A percentile compares a stretch with the other conserved stretches of the same genome.
These are phyloP conservation scores for Penicillium canariense DNA, from an alignment of 495 filamentous ascomycete species.

Conservation along the genomic window DNA sequence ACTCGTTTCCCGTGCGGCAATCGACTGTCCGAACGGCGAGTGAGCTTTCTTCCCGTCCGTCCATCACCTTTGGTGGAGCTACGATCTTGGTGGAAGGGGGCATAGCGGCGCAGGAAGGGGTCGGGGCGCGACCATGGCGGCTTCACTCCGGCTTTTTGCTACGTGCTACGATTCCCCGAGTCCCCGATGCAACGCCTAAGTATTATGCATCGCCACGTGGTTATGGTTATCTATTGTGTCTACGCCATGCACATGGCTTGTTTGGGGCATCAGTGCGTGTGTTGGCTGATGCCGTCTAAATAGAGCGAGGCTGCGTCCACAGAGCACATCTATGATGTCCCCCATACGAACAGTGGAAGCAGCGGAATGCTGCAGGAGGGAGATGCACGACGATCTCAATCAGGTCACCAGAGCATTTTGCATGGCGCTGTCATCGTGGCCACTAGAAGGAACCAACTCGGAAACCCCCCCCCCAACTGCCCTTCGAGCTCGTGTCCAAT, in stretches of 20 bases:
- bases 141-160: no score
- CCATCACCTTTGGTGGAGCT: background rate
- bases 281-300: background rate
- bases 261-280: background rate
- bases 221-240: background rate
- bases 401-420: background rate
- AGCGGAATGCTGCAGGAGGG: no score
- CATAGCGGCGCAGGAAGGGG: slow-evolving; percentile 7
- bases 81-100: background rate
- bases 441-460: background rate
- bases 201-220: background rate
- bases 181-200: background rate
- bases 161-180: slow-evolving; percentile 8
- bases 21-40: background rate
- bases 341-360: no score
- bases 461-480: background rate
- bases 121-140: no score
- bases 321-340: background rate
- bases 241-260: background rate
- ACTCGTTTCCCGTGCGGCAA: background rate
- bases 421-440: background rate
- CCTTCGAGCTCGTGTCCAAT: background rate
- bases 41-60: background rate
- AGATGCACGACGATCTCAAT: background rate
- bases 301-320: background rate